Percentiles rank a stretch among this genome's conserved stretches.
phyloP scores from a whole-genome alignment of 306 rosid genomes.

The Lablab purpureus region DNA sequence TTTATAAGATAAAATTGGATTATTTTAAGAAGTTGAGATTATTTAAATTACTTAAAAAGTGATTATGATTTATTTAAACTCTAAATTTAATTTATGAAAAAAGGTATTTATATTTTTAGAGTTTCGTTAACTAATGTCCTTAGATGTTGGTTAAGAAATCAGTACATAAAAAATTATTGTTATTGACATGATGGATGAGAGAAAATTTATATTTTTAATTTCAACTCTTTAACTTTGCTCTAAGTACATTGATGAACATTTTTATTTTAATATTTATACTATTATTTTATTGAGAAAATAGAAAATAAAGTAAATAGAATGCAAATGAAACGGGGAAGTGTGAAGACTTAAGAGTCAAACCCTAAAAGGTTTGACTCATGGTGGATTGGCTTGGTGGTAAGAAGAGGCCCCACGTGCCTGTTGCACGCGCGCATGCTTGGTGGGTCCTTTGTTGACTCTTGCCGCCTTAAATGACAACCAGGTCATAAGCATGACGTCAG shows the following conservation, averaged over 20 bases:
- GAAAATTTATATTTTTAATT: too few species aligned
- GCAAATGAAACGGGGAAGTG: neutral
- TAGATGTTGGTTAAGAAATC: too few species aligned
- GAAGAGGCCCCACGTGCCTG: constrained; percentile 43
- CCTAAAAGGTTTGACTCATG: constrained; percentile 26
- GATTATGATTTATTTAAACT: too few species aligned
- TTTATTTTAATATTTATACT: neutral
- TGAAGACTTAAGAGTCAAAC: constrained; percentile 12
- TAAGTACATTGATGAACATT: neutral
- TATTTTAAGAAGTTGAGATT: too few species aligned
- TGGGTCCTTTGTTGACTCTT: constrained; percentile 46
- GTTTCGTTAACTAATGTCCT: too few species aligned
- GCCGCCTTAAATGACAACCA: neutral
- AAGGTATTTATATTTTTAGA: too few species aligned
- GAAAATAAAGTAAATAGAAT: neutral
- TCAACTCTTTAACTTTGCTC: too few species aligned
- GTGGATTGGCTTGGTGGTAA: too few species aligned
- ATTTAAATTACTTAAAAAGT: too few species aligned
- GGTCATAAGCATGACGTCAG: constrained; percentile 46
- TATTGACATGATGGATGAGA: neutral
- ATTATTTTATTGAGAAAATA: too few species aligned
- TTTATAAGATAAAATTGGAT: neutral
- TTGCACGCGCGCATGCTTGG: constrained; percentile 50
- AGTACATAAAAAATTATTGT: too few species aligned
- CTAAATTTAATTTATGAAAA: too few species aligned